These are phyloP conservation scores for Eucalyptus virginea DNA, from an alignment of 345 rosid species.

Conservation along the genomic window DNA sequence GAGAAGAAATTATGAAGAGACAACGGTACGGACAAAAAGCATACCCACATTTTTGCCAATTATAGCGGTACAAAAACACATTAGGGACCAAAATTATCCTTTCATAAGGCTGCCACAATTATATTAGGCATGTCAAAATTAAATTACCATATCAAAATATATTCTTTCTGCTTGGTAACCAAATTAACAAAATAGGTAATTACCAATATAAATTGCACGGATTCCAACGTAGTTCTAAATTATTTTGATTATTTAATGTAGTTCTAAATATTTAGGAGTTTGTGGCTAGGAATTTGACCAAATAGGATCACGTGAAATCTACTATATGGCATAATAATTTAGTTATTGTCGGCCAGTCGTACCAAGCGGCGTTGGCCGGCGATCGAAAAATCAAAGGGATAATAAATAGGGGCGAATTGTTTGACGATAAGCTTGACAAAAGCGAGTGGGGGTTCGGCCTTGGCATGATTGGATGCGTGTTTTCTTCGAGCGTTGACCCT, in stretches of 20 bases:
- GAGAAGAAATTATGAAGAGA: background rate
- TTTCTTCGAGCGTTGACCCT: background rate
- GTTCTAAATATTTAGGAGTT: too few species aligned
- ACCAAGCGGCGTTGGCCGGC: background rate
- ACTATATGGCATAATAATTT: too few species aligned
- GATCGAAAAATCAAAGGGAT: background rate
- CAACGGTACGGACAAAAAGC: rapidly evolving
- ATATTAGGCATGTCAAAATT: background rate
- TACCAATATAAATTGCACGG: background rate
- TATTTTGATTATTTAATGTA: too few species aligned
- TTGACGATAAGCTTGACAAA: background rate
- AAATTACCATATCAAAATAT: background rate
- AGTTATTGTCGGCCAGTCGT: too few species aligned
- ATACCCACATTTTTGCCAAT: background rate
- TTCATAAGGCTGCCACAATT: rapidly evolving
- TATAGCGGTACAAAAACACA: background rate
- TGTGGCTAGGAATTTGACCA: rapidly evolving
- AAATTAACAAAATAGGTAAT: background rate
- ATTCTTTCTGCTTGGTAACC: rapidly evolving
- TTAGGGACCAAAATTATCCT: background rate
- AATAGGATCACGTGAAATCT: background rate
- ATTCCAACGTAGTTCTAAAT: background rate
- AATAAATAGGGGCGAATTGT: background rate
- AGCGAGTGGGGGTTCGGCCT: background rate
- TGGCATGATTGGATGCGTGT: background rate